A percentile compares a stretch with the other conserved stretches of the same genome.
Evolutionary conservation across 164 flowering plant genomes (phyloP).

Genomic region (Saururus chinensis): DNA sequence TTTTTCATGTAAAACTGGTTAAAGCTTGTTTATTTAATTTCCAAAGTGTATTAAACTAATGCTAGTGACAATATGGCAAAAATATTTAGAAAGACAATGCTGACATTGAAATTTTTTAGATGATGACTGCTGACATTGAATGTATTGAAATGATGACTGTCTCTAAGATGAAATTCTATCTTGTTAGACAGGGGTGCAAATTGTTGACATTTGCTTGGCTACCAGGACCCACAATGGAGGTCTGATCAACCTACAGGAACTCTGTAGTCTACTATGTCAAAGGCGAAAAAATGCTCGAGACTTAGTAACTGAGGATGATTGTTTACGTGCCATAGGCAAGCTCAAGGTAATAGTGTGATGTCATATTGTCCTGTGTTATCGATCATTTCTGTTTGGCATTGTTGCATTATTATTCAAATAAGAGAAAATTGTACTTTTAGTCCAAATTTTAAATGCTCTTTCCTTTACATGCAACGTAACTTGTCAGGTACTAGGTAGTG

Average conservation of each 20-base stretch:
- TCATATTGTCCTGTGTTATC: not conserved
- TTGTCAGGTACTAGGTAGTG: conserved; percentile 75
- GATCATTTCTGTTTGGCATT: not conserved
- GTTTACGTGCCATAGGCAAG: conserved; percentile 90
- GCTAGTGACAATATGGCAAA: too few species aligned
- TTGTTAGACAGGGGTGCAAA: conserved; percentile 80
- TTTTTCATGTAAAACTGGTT: too few species aligned
- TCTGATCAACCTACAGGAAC: conserved; percentile 78
- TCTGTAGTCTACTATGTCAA: conserved; percentile 67
- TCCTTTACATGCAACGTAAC: not conserved
- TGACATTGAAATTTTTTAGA: too few species aligned
- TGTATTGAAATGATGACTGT: too few species aligned
- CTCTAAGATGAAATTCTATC: not conserved
- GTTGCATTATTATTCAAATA: not conserved
- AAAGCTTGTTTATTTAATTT: too few species aligned
- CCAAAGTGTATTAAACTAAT: too few species aligned
- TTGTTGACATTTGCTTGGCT: conserved; percentile 93
- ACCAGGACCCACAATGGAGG: conserved; percentile 91
- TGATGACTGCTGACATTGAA: too few species aligned
- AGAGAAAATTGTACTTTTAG: not conserved
- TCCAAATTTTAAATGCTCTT: not conserved
- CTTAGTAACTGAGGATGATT: conserved; percentile 89
- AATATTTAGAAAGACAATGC: too few species aligned
- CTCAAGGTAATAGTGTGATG: conserved; percentile 58
- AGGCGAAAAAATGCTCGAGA: conserved; percentile 78